Evolutionary conservation across 257 asterid species (phyloP).

Genomic region (Solanum arcanum): DNA sequence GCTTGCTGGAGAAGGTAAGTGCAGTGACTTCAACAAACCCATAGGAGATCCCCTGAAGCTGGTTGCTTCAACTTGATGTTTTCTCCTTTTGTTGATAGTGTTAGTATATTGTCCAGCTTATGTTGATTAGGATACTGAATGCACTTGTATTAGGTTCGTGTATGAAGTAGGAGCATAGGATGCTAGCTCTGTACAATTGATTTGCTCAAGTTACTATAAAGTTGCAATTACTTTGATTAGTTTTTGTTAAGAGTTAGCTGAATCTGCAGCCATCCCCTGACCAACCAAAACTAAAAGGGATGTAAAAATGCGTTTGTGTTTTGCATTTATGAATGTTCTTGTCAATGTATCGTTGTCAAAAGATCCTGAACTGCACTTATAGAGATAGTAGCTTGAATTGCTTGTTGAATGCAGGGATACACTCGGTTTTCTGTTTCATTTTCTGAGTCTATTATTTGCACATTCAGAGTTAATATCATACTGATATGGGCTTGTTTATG

Average conservation of each 20-base stretch:
- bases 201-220: not conserved
- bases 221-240: not conserved
- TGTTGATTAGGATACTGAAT: not conserved
- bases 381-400: not conserved
- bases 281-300: not conserved
- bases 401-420: not conserved
- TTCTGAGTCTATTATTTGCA: not conserved
- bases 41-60: not conserved
- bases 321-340: not conserved
- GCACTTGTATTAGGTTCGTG: not conserved
- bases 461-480: not conserved
- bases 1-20: conserved; percentile 25
- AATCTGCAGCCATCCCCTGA: not conserved
- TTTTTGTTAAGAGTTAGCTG: not conserved
- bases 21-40: conserved; percentile 3
- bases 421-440: not conserved
- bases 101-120: not conserved
- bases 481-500: not conserved
- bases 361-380: not conserved
- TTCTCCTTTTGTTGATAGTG: not conserved
- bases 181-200: not conserved
- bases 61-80: not conserved
- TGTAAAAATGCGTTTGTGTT: not conserved
- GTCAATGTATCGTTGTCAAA: not conserved
- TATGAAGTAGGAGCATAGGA: not conserved